These are phyloP conservation scores for Coprinellus micaceus DNA, from an alignment of 768 basidiomycete genomes.

Conservation along the genomic window DNA sequence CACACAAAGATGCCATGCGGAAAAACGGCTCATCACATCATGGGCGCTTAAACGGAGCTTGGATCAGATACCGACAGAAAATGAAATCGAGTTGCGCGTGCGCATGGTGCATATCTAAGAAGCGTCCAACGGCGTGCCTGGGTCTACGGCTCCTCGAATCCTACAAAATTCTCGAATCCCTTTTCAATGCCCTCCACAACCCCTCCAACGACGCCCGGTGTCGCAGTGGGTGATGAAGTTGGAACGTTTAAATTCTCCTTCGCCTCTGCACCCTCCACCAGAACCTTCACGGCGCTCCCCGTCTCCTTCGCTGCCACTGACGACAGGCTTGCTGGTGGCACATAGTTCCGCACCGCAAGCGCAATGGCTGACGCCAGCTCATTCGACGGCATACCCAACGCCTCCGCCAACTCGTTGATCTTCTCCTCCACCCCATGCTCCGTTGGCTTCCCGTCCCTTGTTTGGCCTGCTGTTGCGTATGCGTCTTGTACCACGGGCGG, in stretches of 20 bases:
- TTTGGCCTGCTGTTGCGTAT: slow-evolving; percentile 1
- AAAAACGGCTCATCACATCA: no score
- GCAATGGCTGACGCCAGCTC: slow-evolving; percentile 66
- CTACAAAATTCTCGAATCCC: slow-evolving; percentile 40
- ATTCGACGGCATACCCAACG: slow-evolving; percentile 56
- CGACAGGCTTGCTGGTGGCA: slow-evolving; percentile 58
- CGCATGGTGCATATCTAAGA: no score
- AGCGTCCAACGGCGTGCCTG: background rate
- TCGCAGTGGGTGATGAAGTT: slow-evolving; percentile 3
- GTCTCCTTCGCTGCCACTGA: slow-evolving; percentile 50
- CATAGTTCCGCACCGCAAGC: slow-evolving; percentile 51
- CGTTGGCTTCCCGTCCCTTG: slow-evolving; percentile 8
- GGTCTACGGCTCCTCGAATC: slow-evolving; percentile 42
- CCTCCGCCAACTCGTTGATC: slow-evolving; percentile 57
- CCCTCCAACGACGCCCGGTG: slow-evolving; percentile 15
- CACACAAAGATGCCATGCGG: no score
- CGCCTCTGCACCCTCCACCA: slow-evolving; percentile 25
- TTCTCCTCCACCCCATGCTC: slow-evolving; percentile 43
- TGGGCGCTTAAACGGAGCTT: no score
- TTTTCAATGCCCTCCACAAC: slow-evolving; percentile 27
- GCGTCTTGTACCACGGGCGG: slow-evolving; percentile 20
- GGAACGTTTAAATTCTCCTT: slow-evolving; percentile 3
- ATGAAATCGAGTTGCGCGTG: no score
- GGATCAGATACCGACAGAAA: no score
- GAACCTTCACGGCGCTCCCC: slow-evolving; percentile 37